A percentile compares a stretch with the other conserved stretches of the same genome.
These are phyloP conservation scores for Arabis alpina DNA, from an alignment of 345 rosid species.

Conservation along the genomic window DNA sequence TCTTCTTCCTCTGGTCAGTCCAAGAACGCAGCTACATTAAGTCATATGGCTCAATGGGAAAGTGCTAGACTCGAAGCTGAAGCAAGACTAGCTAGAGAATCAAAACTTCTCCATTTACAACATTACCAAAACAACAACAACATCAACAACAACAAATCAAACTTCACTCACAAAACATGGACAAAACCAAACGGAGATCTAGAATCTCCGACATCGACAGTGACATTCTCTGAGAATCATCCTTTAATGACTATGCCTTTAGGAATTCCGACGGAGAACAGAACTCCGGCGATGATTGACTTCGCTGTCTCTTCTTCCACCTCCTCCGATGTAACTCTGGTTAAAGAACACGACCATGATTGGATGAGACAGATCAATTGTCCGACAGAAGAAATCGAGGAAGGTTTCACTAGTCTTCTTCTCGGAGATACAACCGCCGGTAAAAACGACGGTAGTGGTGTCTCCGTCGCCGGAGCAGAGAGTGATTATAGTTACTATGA, in stretches of 20 bases:
- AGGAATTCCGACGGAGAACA: slow-evolving; percentile 33
- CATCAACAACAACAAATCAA: slow-evolving; percentile 30
- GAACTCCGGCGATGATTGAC: slow-evolving; percentile 47
- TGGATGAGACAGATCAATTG: slow-evolving; percentile 54
- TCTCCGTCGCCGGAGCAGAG: slow-evolving; percentile 23
- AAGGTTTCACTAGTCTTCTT: slow-evolving; percentile 80
- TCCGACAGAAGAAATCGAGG: slow-evolving; percentile 48
- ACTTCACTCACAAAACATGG: slow-evolving; percentile 38
- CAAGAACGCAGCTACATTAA: slow-evolving; percentile 58
- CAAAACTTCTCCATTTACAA: slow-evolving; percentile 44
- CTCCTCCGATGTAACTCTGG: slow-evolving; percentile 52
- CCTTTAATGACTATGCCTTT: slow-evolving; percentile 42
- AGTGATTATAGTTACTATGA: slow-evolving; percentile 60
- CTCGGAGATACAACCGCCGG: slow-evolving; percentile 60
- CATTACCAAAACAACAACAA: slow-evolving; percentile 29
- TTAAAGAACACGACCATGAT: slow-evolving; percentile 65
- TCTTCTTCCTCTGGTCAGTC: slow-evolving; percentile 55
- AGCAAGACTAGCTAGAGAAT: slow-evolving; percentile 55
- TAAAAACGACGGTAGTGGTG: slow-evolving; percentile 15
- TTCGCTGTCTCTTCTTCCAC: slow-evolving; percentile 56
- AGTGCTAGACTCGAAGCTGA: slow-evolving; percentile 62
- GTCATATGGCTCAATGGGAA: slow-evolving; percentile 68
- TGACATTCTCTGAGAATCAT: slow-evolving; percentile 69
- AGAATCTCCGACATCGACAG: slow-evolving; percentile 79
- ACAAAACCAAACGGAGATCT: slow-evolving; percentile 38